Percentiles rank a stretch among this genome's conserved stretches.
phyloP scores from a whole-genome alignment of 2,329 filamentous ascomycete species.

The Fusarium sp. region DNA sequence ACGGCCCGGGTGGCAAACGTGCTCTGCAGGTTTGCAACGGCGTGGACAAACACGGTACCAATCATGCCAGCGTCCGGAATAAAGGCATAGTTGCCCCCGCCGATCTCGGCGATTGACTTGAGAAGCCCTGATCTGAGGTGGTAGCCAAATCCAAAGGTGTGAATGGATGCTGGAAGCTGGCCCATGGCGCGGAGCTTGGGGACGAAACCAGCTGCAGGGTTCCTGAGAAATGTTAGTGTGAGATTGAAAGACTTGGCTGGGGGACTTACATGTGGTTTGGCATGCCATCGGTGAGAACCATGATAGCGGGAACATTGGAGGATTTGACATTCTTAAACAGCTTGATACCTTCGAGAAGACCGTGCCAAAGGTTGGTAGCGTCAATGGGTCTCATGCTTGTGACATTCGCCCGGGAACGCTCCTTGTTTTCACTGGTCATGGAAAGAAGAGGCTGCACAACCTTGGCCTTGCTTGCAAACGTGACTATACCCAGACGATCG shows the following conservation, averaged over 20 bases:
- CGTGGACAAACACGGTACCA: slow-evolving; percentile 71
- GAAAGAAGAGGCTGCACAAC: slow-evolving; percentile 59
- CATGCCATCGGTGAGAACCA: slow-evolving; percentile 67
- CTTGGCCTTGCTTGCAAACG: slow-evolving; percentile 58
- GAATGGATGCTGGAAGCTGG: slow-evolving; percentile 56
- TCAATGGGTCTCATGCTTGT: slow-evolving; percentile 52
- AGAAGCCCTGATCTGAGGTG: slow-evolving; percentile 59
- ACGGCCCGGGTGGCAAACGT: slow-evolving; percentile 64
- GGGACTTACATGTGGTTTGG: slow-evolving; percentile 63
- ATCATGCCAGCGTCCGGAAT: slow-evolving; percentile 74
- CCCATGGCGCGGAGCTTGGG: slow-evolving; percentile 61
- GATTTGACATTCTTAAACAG: slow-evolving; percentile 54
- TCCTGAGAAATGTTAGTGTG: slow-evolving; percentile 45
- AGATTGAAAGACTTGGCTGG: accelerated
- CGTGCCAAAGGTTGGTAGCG: slow-evolving; percentile 69
- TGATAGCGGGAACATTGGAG: slow-evolving; percentile 60
- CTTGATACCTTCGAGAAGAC: slow-evolving; percentile 62
- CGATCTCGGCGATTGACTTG: slow-evolving; percentile 69
- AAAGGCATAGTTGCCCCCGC: slow-evolving; percentile 69
- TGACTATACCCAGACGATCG: slow-evolving; percentile 70
- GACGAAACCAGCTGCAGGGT: slow-evolving; percentile 65
- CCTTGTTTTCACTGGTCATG: slow-evolving; percentile 63
- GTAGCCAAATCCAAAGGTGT: slow-evolving; percentile 55
- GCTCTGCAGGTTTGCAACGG: slow-evolving; percentile 70
- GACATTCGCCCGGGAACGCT: slow-evolving; percentile 55